Evolutionary conservation across 805 yeast species (phyloP), one percentile per base, ranked within the genome.

Genomic region (Zygoascus biomembranicola): DNA sequence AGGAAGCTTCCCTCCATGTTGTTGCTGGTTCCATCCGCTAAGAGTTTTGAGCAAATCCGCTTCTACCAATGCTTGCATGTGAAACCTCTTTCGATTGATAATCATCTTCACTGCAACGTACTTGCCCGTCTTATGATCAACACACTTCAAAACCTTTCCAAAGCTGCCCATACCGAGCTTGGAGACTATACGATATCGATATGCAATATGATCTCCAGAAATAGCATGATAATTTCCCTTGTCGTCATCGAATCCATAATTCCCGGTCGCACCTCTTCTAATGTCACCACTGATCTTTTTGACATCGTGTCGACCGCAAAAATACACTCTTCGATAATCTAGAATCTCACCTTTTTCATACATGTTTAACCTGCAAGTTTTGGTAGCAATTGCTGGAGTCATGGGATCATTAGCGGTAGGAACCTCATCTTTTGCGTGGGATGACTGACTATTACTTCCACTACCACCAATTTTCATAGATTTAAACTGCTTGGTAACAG

Each of bases 131-230:
- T 82, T 83, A 63, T 84, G 86, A 68, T 89, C 96, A 20, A 69
- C 65, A 56, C 90, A 84, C 53, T 78, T 73, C 6, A 85, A 70
- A 1, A 89, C 96, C 51, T 80, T 81, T 0, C 96, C 96, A 71
- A 88, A 88, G 44, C 90, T 81, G 8, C 96, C 96, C 49, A 77
- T 79, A 0, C 96, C 96, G 10, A 88, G 73, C 1, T 73, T 66
- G 1, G 73, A 66, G 19, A 78, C 50, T 3, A 87, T 80, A 59
- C 85, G 82, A 63, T 84, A 89, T 31, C 95, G 69, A 65, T 82
- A 88, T 52, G 84, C 84, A 44, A 88, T 77, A 58, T 88, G 96
- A 63, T 87, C 96, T 10, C 84, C 80, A 1, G 66, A 63, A 0
- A 72, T 61, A 1, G 79, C 72, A 5, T 71, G 69, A 61, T 85